Conservation (phyloP, 305 asterid genomes). For the Withania somnifera region DNA sequence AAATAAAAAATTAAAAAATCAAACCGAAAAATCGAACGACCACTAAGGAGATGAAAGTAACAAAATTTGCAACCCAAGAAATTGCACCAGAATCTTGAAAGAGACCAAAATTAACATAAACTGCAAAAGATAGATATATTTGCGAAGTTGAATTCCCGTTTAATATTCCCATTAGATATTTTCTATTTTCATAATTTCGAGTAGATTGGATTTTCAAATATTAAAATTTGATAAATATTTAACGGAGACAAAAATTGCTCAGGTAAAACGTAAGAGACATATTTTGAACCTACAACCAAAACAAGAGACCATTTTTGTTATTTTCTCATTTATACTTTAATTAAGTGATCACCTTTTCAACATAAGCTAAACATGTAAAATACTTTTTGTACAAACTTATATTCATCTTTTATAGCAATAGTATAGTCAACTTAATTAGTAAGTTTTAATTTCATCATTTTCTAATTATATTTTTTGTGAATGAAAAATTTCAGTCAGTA, state of each 20-base stretch:
- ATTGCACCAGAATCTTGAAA: neutral
- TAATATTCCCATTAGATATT: neutral
- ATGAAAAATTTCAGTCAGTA: slow-evolving; percentile 34
- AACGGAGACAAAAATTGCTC: no score
- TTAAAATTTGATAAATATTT: neutral
- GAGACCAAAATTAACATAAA: neutral
- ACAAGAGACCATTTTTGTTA: neutral
- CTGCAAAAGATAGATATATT: no score
- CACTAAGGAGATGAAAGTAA: no score
- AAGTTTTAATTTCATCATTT: neutral
- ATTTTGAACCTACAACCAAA: no score
- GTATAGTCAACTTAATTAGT: neutral
- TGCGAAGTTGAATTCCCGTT: no score
- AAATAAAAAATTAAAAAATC: no score
- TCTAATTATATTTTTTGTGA: neutral
- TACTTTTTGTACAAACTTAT: neutral
- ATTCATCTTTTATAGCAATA: neutral
- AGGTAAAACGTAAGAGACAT: no score
- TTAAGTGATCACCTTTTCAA: neutral
- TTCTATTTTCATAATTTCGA: neutral
- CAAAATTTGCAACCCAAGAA: no score
- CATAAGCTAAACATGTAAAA: neutral
- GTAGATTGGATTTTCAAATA: neutral
- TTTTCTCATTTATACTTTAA: neutral
- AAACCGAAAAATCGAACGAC: no score